These are phyloP conservation scores for Pochonia chlamydosporia DNA, from an alignment of 2,329 filamentous ascomycete species.

Conservation along the genomic window DNA sequence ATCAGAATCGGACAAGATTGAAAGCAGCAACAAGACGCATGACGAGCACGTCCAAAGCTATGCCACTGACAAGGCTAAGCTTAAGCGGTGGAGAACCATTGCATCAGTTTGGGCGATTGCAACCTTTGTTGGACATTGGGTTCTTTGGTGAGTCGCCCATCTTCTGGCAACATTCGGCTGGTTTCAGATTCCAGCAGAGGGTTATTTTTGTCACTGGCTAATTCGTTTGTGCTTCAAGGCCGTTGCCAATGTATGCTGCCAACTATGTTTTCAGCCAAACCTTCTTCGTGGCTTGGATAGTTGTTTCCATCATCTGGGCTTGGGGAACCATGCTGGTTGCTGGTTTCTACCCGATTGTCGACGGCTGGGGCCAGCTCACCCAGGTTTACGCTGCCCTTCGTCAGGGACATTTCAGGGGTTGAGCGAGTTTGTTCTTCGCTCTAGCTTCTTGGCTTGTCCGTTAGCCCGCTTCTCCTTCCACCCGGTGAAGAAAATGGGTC, in stretches of 20 bases:
- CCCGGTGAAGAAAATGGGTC: no score
- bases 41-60: constrained; percentile 20
- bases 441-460: not conserved
- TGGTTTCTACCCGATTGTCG: constrained; percentile 43
- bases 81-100: constrained; percentile 41
- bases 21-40: constrained; percentile 16
- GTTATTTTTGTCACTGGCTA: no score
- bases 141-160: constrained; percentile 37
- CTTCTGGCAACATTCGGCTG: no score
- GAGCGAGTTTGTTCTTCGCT: not conserved
- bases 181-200: no score
- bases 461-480: no score
- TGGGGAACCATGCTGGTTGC: constrained; percentile 44
- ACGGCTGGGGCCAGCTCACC: constrained; percentile 30
- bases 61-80: constrained; percentile 23
- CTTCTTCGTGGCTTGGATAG: constrained; percentile 46
- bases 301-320: constrained; percentile 46
- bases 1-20: constrained; percentile 11
- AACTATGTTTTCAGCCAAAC: constrained; percentile 41
- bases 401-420: not conserved
- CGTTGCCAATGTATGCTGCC: constrained; percentile 48
- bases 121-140: constrained; percentile 47
- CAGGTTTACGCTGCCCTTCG: constrained; percentile 12
- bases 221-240: no score
- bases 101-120: constrained; percentile 40